phyloP scores from a whole-genome alignment of 164 flowering plant genomes.

The Tetracentron sinense region DNA sequence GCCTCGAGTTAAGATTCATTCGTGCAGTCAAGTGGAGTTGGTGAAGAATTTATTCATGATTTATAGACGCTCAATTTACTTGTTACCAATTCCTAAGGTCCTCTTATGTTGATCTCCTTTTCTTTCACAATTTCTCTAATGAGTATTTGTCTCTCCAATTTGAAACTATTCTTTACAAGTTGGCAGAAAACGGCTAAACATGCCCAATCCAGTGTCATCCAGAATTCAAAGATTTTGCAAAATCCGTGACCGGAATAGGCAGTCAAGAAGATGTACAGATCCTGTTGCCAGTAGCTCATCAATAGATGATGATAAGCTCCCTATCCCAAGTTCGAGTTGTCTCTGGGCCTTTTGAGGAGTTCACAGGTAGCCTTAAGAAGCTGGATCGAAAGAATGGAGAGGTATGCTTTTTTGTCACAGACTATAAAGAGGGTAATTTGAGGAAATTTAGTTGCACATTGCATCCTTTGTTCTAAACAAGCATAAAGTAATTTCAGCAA shows the following conservation, averaged over 20 bases:
- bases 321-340: slow-evolving; percentile 48
- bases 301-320: slow-evolving; percentile 24
- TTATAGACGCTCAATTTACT: not conserved
- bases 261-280: slow-evolving; percentile 32
- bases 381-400: slow-evolving; percentile 44
- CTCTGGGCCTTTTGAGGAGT: slow-evolving; percentile 78
- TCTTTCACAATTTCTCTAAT: not conserved
- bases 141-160: not conserved
- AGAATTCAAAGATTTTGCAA: slow-evolving; percentile 16
- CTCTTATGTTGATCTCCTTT: not conserved
- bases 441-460: not conserved
- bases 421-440: not conserved
- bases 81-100: not conserved
- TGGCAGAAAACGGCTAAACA: slow-evolving; percentile 71
- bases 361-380: slow-evolving; percentile 73
- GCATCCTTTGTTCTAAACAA: too few species aligned
- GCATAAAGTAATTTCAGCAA: slow-evolving; percentile 1
- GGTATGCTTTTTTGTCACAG: slow-evolving; percentile 36
- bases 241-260: slow-evolving; percentile 24
- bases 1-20: too few species aligned
- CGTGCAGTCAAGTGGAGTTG: not conserved
- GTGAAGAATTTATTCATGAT: not conserved
- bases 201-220: slow-evolving; percentile 57
- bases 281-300: slow-evolving; percentile 17
- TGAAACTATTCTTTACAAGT: slow-evolving; percentile 2